Conservation (phyloP, 176 grass and related monocot genomes). For the Eleusine indica region DNA sequence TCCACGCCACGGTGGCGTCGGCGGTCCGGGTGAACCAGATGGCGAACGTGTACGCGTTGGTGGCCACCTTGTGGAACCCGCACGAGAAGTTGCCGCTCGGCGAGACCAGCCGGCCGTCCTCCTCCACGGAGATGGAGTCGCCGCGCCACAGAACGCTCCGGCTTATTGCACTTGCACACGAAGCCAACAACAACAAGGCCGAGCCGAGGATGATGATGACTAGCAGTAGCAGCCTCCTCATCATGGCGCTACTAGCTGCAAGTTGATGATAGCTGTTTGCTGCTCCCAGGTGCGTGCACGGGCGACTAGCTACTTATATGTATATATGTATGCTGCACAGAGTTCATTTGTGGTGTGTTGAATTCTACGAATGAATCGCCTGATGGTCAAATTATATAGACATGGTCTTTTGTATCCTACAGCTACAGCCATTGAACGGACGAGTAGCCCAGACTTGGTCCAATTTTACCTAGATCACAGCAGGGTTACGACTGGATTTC, state of each 20-base stretch:
- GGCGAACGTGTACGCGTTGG: slow-evolving; percentile 60
- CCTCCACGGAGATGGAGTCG: slow-evolving; percentile 35
- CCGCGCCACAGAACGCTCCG: slow-evolving; percentile 44
- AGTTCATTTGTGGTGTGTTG: not conserved
- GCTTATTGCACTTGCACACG: not conserved
- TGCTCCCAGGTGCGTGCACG: not conserved
- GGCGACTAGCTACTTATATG: not conserved
- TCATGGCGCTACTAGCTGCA: not conserved
- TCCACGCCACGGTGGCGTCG: slow-evolving; percentile 53
- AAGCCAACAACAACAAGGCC: not conserved
- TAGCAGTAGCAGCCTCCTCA: not conserved
- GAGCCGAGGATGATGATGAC: not conserved
- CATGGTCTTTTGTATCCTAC: not conserved
- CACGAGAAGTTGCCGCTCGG: slow-evolving; percentile 58
- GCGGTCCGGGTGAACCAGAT: slow-evolving; percentile 59
- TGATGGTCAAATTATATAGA: slow-evolving; percentile 7
- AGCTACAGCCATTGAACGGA: not conserved
- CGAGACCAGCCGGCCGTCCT: slow-evolving; percentile 40
- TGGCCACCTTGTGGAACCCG: slow-evolving; percentile 60
- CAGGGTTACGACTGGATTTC: not conserved
- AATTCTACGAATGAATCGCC: not conserved
- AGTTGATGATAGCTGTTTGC: not conserved
- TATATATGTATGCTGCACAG: not conserved
- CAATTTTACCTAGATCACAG: not conserved
- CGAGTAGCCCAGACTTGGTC: not conserved